Evolutionary conservation across 1,139 yeast species (phyloP), one percentile per base, ranked within the genome.

Genomic region (Candida sp.): DNA sequence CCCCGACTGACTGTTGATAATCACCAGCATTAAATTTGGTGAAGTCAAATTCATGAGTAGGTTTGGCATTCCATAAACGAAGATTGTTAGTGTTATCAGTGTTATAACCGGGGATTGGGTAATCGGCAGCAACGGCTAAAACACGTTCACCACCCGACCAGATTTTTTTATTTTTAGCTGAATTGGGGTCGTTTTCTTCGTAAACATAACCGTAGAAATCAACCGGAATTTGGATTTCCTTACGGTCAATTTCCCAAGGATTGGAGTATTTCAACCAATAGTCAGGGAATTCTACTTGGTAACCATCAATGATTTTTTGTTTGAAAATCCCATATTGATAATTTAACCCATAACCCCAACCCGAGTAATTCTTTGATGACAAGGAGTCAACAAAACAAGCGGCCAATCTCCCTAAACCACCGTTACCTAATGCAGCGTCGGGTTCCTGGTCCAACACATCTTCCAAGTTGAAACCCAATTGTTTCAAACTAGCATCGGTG

Each of bases 331-430:
- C 97, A 61, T 90, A 90, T 65, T 89, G 91, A 68, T 90, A 90
- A 61, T 95, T 84, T 54, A 90, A 73, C 47, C 97, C 97, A 63
- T 91, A 91, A 49, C 97, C 98, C 97, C 97, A 90, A 42, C 96
- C 96, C 29, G 95, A 90, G 63, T 87, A 88, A 63, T 88, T 84
- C 54, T 87, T 84, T 5, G 96, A 83, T 32, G 95, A 82, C 60
- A 91, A 71, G 1, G 97, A 88, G 68, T 91, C 97, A 43, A 91
- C 81, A 60, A 88, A 90, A 68, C 97, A 90, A 34, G 97, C 97
- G 33, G 97, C 97, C 58, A 91, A 74, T 63, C 97, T 81, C 48
- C 97, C 98, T 48, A 91, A 73, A 49, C 98, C 98, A 62, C 97
- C 97, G 58, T 91, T 91, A 59, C 97, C 97, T 45, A 90, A 77